Evolutionary conservation across 768 basidiomycete genomes (phyloP), one percentile per base, ranked within the genome.

Genomic region (Trametes gibbosa): DNA sequence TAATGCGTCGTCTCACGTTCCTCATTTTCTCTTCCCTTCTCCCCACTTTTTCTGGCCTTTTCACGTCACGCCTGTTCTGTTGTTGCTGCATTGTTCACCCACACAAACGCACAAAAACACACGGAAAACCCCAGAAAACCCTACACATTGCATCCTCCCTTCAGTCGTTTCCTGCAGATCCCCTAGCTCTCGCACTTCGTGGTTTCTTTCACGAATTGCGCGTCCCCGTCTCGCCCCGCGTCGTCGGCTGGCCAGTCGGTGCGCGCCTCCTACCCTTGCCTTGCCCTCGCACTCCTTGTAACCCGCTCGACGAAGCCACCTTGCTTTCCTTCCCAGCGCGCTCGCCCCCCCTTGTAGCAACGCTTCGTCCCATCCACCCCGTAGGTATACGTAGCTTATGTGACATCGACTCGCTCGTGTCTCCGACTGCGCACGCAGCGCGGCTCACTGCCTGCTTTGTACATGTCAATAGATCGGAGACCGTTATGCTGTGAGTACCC

Each of bases 101-200:
- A 58, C 56, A 56, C 72, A 75, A 72, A 74, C 69, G 64, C 65
- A 76, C 75, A 83, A 84, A 84, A 83, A 84, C 73, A 81, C 72
- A 70, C 68, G 63, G 67, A 65, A 70, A 69, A 70, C 52, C 63
- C 47, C 63, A 64, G 65, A 69, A 72, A 72, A 73, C 73, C 72
- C 75, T 73, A 73, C 72, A 68, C 75, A 69, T 70, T 53, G 59
- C 60, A 61, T 65, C 70, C 64, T 65, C 62, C 59, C 51, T 63
- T 66, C 58, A 64, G 69, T 62, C 61, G 46, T 57, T 46, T 52
- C 41, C 66, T 61, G 55, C 10, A 32, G 29, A 32, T n/a, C 29
- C 62, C 57, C 42, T 70, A 49, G 29, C 29, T 63, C 57, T 59
- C 56, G 53, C 58, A 65, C 64, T 66, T 68, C 67, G 66, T 71